These are phyloP conservation scores for Pilatotrama ljubarskyi DNA, from an alignment of 768 basidiomycete species.

Conservation along the genomic window DNA sequence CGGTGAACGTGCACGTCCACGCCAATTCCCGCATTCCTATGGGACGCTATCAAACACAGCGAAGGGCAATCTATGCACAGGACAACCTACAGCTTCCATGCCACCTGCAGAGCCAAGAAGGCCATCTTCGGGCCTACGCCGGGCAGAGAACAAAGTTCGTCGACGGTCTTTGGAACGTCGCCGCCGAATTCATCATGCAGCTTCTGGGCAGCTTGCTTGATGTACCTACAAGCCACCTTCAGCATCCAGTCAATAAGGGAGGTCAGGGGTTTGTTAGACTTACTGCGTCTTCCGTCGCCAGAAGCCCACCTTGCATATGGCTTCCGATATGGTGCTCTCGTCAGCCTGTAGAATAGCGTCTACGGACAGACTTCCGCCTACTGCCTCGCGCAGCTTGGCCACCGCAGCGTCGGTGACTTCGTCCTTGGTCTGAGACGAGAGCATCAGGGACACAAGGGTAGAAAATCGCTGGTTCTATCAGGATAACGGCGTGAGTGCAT, in stretches of 20 bases:
- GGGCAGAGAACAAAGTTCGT: conserved; percentile 81
- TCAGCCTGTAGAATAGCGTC: conserved; percentile 67
- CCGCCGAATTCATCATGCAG: conserved; percentile 73
- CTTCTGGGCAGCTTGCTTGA: conserved; percentile 69
- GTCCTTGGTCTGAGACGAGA: conserved; percentile 95
- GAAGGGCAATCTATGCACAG: too few relatives aligned
- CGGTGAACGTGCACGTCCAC: conserved; percentile 97
- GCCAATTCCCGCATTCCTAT: conserved; percentile 89
- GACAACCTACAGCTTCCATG: conserved; percentile 72
- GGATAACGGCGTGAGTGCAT: neutral
- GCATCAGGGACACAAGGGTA: conserved; percentile 90
- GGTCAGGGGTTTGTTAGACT: conserved; percentile 28
- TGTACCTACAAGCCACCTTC: conserved; percentile 48
- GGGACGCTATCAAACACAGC: too few relatives aligned
- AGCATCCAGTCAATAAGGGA: neutral
- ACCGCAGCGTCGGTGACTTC: conserved; percentile 84
- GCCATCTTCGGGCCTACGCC: conserved; percentile 99
- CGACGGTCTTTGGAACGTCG: conserved; percentile 87
- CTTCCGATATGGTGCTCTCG: conserved; percentile 60
- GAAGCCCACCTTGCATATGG: conserved; percentile 90
- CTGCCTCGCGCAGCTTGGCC: conserved; percentile 61
- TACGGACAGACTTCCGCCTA: conserved; percentile 81
- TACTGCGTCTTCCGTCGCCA: conserved; percentile 87
- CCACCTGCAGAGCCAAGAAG: conserved; percentile 78
- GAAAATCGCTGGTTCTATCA: conserved; percentile 76